Base-by-base conservation (phyloP, 345 rosid species). In the Tarenaya hassleriana region DNA sequence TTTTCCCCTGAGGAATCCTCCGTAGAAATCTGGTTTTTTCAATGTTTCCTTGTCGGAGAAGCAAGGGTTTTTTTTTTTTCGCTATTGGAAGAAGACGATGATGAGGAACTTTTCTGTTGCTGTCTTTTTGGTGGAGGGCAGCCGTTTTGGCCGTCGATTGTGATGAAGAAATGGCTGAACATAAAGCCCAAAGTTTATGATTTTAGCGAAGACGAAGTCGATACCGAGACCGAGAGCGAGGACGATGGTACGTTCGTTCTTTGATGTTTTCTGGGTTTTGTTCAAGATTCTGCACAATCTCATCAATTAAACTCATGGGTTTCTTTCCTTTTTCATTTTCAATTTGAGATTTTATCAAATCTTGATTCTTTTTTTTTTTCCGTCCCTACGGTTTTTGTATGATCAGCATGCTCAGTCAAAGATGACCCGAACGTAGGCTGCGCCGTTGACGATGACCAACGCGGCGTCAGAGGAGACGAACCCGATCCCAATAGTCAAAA, bases 161-260 rank as follows among this genome's bases (percentile, higher is more conserved):
- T 94, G 56, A 80, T 94, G 95, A 94, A 88, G 77, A 94, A 88
- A 67, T 94, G 99, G 99, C 34, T 94, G 16, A 94, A 94, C 61
- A 86, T 86, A 62, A 78, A 78, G 71, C 99, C 97, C 0, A 75
- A 77, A 75, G 75, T 61, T 14, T 56, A 67, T 48, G 99, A 94
- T 58, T 94, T 94, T 68, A 94, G 99, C 21, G 99, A 85, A 65
- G 99, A 94, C 39, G 99, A 94, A 74, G 71, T 63, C 7, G 94
- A 86, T 52, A 86, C 99, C 1, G 95, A 88, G 49, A 77, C 73
- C 0, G 99, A 94, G 66, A 88, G 97, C 54, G 97, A 94, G 69
- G 97, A 94, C 51, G 97, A 88, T 21, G 83, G 97, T 94, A 69
- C 21, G 48, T 47, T 18, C 44, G n/a, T n/a, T n/a, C n/a, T n/a